Percentiles rank a stretch among this genome's conserved stretches.
Conservation (phyloP, 169 alveolate genomes). For the Plasmodium sp. region DNA sequence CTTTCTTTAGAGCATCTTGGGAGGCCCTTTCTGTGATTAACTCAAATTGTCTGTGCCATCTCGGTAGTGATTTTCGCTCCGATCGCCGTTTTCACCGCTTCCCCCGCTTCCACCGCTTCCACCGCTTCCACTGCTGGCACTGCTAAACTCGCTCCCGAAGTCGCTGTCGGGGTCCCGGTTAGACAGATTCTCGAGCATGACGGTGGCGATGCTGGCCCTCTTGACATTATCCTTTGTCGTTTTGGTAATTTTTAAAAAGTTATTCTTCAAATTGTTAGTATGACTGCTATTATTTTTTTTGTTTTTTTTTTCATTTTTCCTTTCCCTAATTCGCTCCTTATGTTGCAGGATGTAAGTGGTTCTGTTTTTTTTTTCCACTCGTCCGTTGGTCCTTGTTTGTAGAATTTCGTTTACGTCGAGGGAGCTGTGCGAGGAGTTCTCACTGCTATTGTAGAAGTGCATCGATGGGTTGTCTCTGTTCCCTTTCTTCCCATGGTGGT, state of each 20-base stretch:
- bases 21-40: not conserved
- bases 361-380: conserved; percentile 28
- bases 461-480: not conserved
- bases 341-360: conserved; percentile 36
- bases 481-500: not conserved
- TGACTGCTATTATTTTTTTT: not conserved
- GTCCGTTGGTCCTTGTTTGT: conserved; percentile 7
- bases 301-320: conserved; percentile 7
- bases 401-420: conserved; percentile 38
- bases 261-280: not conserved
- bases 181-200: conserved; percentile 31
- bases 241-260: conserved; percentile 12
- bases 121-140: not conserved
- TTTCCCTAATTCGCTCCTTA: conserved; percentile 35
- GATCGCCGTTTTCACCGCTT: not conserved
- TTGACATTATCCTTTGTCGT: conserved; percentile 35
- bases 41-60: not conserved
- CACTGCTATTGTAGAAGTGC: not conserved
- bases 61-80: not conserved
- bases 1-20: not conserved
- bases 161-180: conserved; percentile 20
- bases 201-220: conserved; percentile 61
- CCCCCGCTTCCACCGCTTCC: not conserved
- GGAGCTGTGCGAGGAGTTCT: not conserved
- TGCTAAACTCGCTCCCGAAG: not conserved